phyloP scores from a whole-genome alignment of 2,329 filamentous ascomycete genomes.

The Trichoderma sp. region DNA sequence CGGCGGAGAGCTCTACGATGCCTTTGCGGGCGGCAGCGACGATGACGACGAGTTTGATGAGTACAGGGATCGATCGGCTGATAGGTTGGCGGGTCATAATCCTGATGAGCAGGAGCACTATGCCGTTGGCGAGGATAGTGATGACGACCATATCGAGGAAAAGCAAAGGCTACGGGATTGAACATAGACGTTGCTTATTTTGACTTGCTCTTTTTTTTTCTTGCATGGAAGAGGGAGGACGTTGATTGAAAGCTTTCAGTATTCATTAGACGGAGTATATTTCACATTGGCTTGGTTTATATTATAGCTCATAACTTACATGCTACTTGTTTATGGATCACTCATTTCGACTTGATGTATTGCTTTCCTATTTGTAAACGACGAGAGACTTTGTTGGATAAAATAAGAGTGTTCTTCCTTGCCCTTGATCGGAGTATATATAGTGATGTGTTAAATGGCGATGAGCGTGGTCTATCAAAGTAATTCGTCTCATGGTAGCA shows the following conservation, averaged over 20 bases:
- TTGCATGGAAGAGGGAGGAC: neutral
- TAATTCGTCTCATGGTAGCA: neutral
- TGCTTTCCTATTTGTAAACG: neutral
- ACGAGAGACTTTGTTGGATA: neutral
- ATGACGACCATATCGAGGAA: constrained; percentile 26
- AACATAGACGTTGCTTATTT: constrained; percentile 3
- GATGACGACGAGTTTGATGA: constrained; percentile 57
- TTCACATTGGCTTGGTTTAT: neutral
- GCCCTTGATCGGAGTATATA: neutral
- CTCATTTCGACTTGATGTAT: neutral
- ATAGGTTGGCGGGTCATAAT: constrained; percentile 34
- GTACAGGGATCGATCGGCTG: constrained; percentile 40
- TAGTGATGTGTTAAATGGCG: too few relatives aligned
- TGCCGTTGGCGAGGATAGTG: constrained; percentile 49
- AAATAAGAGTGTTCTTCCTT: neutral
- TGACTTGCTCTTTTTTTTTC: neutral
- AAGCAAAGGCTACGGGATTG: constrained; percentile 27
- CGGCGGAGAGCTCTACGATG: constrained; percentile 93
- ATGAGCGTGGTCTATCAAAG: neutral
- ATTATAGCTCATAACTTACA: neutral
- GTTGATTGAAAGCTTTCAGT: neutral
- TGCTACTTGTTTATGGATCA: neutral
- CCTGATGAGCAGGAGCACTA: constrained; percentile 40
- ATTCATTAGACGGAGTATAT: constrained; percentile 14
- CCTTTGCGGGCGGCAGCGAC: constrained; percentile 81